Conservation (phyloP, 768 basidiomycete species). For the Coprinellus micaceus region DNA sequence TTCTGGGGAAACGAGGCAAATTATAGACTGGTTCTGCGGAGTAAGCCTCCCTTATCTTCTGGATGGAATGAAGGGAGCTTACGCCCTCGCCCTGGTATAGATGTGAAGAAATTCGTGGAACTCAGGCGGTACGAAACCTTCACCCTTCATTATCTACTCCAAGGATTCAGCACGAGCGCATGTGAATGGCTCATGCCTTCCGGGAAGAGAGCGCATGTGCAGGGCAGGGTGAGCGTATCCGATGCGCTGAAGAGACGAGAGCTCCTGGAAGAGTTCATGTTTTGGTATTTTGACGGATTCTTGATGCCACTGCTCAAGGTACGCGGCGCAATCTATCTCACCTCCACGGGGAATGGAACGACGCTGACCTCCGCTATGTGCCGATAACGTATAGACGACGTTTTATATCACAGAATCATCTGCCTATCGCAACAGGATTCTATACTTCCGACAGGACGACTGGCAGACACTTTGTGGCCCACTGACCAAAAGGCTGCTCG, state of each 20-base stretch:
- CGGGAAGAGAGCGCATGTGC: slow-evolving; percentile 30
- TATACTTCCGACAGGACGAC: slow-evolving; percentile 94
- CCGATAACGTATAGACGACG: slow-evolving; percentile 56
- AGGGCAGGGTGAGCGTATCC: slow-evolving; percentile 52
- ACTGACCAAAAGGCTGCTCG: slow-evolving; percentile 68
- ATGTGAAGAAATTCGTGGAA: slow-evolving; percentile 68
- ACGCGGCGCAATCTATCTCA: slow-evolving; percentile 15
- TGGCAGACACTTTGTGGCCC: slow-evolving; percentile 86
- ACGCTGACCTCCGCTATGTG: not conserved
- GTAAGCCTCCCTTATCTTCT: slow-evolving; percentile 37
- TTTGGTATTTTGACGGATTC: slow-evolving; percentile 92
- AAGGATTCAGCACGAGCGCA: slow-evolving; percentile 67
- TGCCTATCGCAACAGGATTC: slow-evolving; percentile 72
- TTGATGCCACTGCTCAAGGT: slow-evolving; percentile 77
- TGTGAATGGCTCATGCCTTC: slow-evolving; percentile 76
- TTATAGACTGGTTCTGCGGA: slow-evolving; percentile 48
- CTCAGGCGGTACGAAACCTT: slow-evolving; percentile 79
- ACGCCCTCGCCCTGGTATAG: slow-evolving; percentile 33
- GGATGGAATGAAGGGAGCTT: not conserved
- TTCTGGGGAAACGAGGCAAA: slow-evolving; percentile 81
- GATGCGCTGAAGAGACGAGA: slow-evolving; percentile 78
- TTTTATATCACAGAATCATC: slow-evolving; percentile 95
- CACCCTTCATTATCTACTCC: slow-evolving; percentile 71
- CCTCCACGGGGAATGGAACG: not conserved
- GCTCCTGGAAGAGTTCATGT: slow-evolving; percentile 83